Evolutionary conservation across 2,329 filamentous ascomycete species (phyloP).

Genomic region (Thielaviopsis musarum): DNA sequence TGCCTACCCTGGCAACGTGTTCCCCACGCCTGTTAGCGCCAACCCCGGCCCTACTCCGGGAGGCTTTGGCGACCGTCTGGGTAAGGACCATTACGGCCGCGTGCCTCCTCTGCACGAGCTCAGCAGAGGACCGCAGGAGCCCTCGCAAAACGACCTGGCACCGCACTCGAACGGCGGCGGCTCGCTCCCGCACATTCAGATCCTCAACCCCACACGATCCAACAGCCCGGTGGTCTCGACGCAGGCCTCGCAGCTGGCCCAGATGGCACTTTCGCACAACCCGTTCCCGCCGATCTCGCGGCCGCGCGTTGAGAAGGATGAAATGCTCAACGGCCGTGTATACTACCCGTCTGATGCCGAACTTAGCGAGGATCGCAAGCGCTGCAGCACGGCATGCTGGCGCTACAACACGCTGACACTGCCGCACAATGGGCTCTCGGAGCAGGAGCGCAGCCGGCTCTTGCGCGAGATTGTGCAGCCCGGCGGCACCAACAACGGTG

Average conservation of each 20-base stretch:
- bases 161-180: conserved; percentile 23
- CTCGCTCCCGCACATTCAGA: conserved; percentile 39
- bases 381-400: conserved; percentile 67
- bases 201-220: conserved; percentile 33
- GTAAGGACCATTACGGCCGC: conserved; percentile 42
- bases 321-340: conserved; percentile 68
- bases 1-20: conserved; percentile 35
- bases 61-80: conserved; percentile 30
- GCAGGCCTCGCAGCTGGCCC: conserved; percentile 25
- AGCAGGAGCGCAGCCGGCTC: conserved; percentile 48
- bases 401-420: conserved; percentile 75
- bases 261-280: conserved; percentile 39
- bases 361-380: conserved; percentile 67
- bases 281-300: conserved; percentile 25
- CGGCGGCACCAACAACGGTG: conserved; percentile 31
- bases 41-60: conserved; percentile 24
- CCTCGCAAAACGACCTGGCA: conserved; percentile 17
- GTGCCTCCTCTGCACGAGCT: conserved; percentile 44
- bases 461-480: conserved; percentile 59
- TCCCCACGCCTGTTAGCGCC: conserved; percentile 47
- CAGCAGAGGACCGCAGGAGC: conserved; percentile 37
- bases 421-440: conserved; percentile 53
- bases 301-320: conserved; percentile 59
- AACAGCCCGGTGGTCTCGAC: conserved; percentile 28
- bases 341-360: conserved; percentile 67